A percentile compares a stretch with the other conserved stretches of the same genome.
Evolutionary conservation across 2,329 filamentous ascomycete genomes (phyloP).

Genomic region (Talaromyces atroroseus): DNA sequence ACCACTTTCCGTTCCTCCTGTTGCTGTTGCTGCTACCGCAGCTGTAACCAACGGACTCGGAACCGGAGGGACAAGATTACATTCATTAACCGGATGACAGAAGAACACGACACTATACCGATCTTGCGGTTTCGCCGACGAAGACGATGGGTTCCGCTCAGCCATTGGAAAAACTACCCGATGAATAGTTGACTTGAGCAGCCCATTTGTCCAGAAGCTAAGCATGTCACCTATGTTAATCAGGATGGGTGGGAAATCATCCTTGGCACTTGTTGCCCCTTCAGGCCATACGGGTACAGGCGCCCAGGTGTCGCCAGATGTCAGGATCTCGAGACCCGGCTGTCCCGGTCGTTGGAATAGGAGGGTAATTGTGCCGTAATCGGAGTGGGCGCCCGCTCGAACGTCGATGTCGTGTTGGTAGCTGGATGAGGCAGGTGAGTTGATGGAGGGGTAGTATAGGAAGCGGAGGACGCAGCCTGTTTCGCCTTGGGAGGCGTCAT

Average conservation of each 20-base stretch:
- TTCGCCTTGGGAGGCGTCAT: slow-evolving; percentile 47
- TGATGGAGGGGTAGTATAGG: slow-evolving; percentile 64
- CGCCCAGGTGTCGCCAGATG: slow-evolving; percentile 53
- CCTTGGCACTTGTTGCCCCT: slow-evolving; percentile 26
- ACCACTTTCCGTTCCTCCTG: slow-evolving; percentile 21
- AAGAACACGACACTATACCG: slow-evolving; percentile 59
- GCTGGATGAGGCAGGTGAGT: slow-evolving; percentile 37
- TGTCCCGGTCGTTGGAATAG: slow-evolving; percentile 83
- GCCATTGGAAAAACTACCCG: slow-evolving; percentile 67
- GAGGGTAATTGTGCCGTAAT: slow-evolving; percentile 66
- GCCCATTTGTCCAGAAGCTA: slow-evolving; percentile 83
- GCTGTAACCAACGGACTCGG: slow-evolving; percentile 46
- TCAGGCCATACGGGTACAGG: slow-evolving; percentile 61
- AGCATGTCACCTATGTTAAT: slow-evolving; percentile 67
- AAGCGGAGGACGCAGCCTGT: slow-evolving; percentile 61
- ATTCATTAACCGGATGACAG: slow-evolving; percentile 56
- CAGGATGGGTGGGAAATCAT: slow-evolving; percentile 59
- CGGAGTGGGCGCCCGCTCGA: slow-evolving; percentile 84
- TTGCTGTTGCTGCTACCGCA: slow-evolving; percentile 23
- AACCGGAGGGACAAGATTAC: slow-evolving; percentile 47
- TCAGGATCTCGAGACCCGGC: slow-evolving; percentile 77
- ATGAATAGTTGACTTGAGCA: slow-evolving; percentile 84
- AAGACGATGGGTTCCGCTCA: slow-evolving; percentile 28
- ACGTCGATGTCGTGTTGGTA: slow-evolving; percentile 57
- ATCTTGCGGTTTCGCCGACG: slow-evolving; percentile 30